These are phyloP conservation scores for Mycena metata DNA, from an alignment of 768 basidiomycete genomes.

Conservation along the genomic window DNA sequence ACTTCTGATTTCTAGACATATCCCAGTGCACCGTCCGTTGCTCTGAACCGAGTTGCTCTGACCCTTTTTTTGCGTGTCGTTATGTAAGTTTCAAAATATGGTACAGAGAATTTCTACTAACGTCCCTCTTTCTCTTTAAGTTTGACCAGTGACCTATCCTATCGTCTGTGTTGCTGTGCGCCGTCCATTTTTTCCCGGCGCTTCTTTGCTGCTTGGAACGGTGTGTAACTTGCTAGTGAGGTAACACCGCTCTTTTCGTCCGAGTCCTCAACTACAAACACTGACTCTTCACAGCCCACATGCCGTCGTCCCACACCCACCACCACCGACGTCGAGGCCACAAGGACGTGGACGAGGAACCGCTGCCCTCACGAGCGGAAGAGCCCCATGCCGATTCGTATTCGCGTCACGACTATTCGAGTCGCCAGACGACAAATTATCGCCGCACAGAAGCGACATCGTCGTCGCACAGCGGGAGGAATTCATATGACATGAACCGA, in stretches of 20 bases:
- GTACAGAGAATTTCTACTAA: slow-evolving; percentile 31
- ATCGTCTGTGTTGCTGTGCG: slow-evolving; percentile 3
- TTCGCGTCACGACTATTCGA: slow-evolving; percentile 57
- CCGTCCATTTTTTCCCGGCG: slow-evolving; percentile 5
- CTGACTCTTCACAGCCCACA: slow-evolving; percentile 47
- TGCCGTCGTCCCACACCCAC: slow-evolving; percentile 55
- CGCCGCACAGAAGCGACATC: slow-evolving; percentile 61
- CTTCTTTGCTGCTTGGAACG: slow-evolving; percentile 15
- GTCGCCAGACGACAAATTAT: slow-evolving; percentile 61
- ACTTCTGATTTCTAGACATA: slow-evolving; percentile 1
- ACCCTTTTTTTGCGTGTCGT: slow-evolving; percentile 12
- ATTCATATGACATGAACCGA: slow-evolving; percentile 61
- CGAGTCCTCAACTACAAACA: slow-evolving; percentile 39
- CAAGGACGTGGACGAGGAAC: slow-evolving; percentile 65
- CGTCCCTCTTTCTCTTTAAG: slow-evolving; percentile 36
- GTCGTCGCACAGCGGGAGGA: slow-evolving; percentile 48
- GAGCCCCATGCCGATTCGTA: slow-evolving; percentile 67
- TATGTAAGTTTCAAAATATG: slow-evolving; percentile 48
- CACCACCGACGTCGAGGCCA: slow-evolving; percentile 66
- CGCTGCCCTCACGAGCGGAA: slow-evolving; percentile 63
- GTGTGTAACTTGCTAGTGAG: slow-evolving; percentile 26
- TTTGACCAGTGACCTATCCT: slow-evolving; percentile 26
- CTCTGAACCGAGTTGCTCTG: slow-evolving; percentile 10
- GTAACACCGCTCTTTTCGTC: slow-evolving; percentile 43
- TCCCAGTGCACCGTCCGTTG: background rate